Percentiles rank a stretch among this genome's conserved stretches.
Conservation (phyloP, 257 asterid genomes). For the Solanum bukasovii region DNA sequence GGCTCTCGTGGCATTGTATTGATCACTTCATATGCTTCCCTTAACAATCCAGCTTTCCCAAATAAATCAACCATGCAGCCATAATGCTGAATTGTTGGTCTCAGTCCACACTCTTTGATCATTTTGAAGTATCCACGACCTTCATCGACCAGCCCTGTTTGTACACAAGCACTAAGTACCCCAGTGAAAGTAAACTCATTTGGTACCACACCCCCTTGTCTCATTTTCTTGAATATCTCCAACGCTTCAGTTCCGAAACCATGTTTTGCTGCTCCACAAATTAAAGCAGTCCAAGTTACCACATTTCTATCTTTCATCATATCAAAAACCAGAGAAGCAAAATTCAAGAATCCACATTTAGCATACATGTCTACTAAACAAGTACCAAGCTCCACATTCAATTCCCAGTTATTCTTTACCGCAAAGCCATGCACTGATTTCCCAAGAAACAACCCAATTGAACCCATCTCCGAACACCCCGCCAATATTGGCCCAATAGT, state of each 20-base stretch:
- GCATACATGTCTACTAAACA: constrained; percentile 56
- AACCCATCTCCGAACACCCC: constrained; percentile 40
- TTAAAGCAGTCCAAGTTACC: constrained; percentile 55
- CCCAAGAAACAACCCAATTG: constrained; percentile 40
- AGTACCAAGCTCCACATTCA: constrained; percentile 40
- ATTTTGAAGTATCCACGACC: constrained; percentile 46
- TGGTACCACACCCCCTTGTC: constrained; percentile 29
- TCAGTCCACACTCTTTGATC: constrained; percentile 32
- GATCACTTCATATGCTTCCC: constrained; percentile 48
- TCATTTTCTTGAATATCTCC: constrained; percentile 42
- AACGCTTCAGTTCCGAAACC: constrained; percentile 37
- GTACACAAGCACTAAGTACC: constrained; percentile 51
- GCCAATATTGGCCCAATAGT: constrained; percentile 29
- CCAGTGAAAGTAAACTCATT: constrained; percentile 67
- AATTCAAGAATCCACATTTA: constrained; percentile 42
- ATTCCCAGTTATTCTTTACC: constrained; percentile 35
- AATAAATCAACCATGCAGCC: constrained; percentile 68
- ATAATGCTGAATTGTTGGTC: constrained; percentile 51
- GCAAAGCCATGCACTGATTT: constrained; percentile 41
- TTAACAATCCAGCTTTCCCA: constrained; percentile 52
- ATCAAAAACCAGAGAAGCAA: constrained; percentile 32
- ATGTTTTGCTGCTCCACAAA: constrained; percentile 45
- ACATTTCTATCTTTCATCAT: constrained; percentile 31
- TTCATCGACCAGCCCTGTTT: constrained; percentile 49
- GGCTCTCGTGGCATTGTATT: constrained; percentile 41